phyloP scores from a whole-genome alignment of 2,329 filamentous ascomycete genomes.

The Aciculosporium take region DNA sequence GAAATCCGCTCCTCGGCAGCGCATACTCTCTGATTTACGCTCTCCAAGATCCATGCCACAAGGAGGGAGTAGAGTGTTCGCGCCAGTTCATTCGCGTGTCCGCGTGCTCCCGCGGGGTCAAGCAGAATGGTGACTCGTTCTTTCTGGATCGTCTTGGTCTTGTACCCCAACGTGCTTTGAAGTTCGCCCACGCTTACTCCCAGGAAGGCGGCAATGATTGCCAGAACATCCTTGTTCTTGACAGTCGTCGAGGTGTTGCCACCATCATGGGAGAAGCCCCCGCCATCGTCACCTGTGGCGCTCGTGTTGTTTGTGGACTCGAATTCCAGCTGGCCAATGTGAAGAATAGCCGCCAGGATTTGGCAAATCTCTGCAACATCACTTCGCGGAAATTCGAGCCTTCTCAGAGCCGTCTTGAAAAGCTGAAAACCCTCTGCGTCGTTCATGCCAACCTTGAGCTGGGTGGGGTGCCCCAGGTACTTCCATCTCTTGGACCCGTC shows the following conservation, averaged over 20 bases:
- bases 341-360: constrained; percentile 82
- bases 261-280: constrained; percentile 91
- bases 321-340: constrained; percentile 95
- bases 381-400: constrained; percentile 81
- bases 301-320: constrained; percentile 67
- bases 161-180: constrained; percentile 81
- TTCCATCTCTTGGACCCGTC: constrained; percentile 69
- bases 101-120: constrained; percentile 76
- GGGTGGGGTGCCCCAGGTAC: constrained; percentile 89
- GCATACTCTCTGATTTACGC: constrained; percentile 78
- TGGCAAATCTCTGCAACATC: constrained; percentile 98
- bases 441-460: constrained; percentile 94
- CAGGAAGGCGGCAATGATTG: constrained; percentile 83
- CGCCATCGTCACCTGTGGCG: constrained; percentile 74
- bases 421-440: constrained; percentile 91
- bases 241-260: constrained; percentile 74
- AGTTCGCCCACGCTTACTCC: constrained; percentile 70
- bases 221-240: constrained; percentile 82
- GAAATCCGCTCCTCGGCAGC: constrained; percentile 75
- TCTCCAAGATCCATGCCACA: constrained; percentile 87
- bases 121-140: constrained; percentile 99
- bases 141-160: constrained; percentile 89
- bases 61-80: constrained; percentile 86
- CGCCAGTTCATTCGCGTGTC: constrained; percentile 86
- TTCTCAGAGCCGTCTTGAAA: constrained; percentile 89